Conservation (phyloP, 202 grass and related monocot genomes). For the Brachypodium distachyon region DNA sequence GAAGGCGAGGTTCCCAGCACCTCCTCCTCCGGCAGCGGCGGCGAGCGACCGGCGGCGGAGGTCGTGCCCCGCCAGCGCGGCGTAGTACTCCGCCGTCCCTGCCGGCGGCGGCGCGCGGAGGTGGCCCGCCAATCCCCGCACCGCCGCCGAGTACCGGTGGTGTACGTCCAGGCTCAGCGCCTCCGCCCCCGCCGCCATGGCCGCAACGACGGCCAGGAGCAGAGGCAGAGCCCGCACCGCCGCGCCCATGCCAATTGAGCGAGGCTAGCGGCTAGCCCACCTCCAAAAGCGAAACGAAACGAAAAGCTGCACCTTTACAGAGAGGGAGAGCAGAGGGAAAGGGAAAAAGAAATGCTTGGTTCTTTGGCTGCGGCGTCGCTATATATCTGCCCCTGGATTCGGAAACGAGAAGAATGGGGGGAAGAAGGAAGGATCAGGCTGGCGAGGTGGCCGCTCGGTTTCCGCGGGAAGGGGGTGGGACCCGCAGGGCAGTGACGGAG, state of each 20-base stretch:
- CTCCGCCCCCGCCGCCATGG: background rate
- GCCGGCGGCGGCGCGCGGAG: conserved; percentile 28
- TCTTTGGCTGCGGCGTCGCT: background rate
- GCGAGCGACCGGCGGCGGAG: conserved; percentile 37
- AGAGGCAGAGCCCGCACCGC: background rate
- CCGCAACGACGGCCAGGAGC: background rate
- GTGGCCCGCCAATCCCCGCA: conserved; percentile 39
- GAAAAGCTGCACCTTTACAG: background rate
- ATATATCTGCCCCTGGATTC: background rate
- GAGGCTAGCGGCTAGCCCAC: background rate
- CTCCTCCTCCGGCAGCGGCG: background rate
- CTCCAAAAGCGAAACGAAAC: background rate
- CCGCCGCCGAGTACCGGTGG: conserved; percentile 69
- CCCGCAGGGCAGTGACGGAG: background rate
- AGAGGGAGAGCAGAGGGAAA: background rate
- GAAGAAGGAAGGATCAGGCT: background rate
- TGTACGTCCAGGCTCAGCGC: conserved; percentile 70
- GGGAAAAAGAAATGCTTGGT: background rate
- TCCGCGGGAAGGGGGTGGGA: conserved; percentile 7
- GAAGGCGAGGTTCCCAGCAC: conserved; percentile 41
- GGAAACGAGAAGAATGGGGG: background rate
- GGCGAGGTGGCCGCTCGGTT: conserved; percentile 3
- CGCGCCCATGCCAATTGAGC: background rate
- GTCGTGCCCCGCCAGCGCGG: conserved; percentile 59
- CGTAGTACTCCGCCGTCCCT: conserved; percentile 68